Conservation (phyloP, 805 yeast species). For the Priceomyces carsonii region DNA sequence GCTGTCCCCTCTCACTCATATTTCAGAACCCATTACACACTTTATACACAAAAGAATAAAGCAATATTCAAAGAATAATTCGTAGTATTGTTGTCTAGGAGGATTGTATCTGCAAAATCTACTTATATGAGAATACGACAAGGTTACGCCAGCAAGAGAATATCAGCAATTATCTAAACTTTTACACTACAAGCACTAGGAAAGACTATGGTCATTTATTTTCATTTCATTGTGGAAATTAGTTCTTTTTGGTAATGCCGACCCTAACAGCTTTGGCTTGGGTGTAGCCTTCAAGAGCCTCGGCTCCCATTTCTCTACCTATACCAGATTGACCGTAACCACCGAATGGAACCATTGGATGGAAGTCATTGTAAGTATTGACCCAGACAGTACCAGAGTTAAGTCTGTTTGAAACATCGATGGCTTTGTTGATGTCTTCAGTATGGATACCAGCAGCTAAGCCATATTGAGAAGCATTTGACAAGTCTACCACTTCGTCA, state of each 20-base stretch:
- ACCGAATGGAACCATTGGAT: constrained; percentile 87
- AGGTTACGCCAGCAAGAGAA: no score
- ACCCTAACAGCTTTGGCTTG: constrained; percentile 84
- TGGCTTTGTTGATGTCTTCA: constrained; percentile 68
- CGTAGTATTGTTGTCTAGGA: no score
- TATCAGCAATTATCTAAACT: no score
- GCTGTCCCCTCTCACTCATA: no score
- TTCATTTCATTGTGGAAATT: no score
- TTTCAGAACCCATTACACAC: no score
- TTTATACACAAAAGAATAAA: no score
- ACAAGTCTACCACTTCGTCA: constrained; percentile 76
- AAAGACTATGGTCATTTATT: no score
- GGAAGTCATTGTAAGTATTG: constrained; percentile 87
- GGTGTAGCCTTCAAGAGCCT: constrained; percentile 82
- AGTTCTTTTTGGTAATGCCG: constrained; percentile 22
- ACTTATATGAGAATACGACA: no score
- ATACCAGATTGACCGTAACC: constrained; percentile 89
- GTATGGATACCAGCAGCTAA: constrained; percentile 92
- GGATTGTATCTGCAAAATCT: no score
- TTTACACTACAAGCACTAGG: no score
- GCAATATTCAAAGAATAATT: no score
- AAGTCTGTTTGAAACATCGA: constrained; percentile 70
- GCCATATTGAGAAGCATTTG: constrained; percentile 84
- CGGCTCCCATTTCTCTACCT: constrained; percentile 92
- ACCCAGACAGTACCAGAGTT: constrained; percentile 92